Evolutionary conservation across 1,139 yeast species (phyloP), one percentile per base, ranked within the genome.

Genomic region (Kurtzmaniella natalensis): DNA sequence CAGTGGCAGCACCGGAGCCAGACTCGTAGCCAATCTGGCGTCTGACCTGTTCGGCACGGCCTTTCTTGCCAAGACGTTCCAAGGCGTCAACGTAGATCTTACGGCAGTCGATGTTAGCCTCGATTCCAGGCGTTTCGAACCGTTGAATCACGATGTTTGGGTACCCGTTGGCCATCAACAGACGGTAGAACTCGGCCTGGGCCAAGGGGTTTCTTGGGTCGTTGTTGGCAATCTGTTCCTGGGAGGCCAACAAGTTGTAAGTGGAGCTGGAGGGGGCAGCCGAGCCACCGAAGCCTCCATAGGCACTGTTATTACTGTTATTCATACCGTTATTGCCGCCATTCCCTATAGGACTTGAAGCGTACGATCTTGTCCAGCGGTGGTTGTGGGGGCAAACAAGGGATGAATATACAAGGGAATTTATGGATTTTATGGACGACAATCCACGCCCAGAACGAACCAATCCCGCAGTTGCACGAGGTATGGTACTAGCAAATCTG

Each of bases 111-210:
- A 77, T 70, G 38, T 83, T 79, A 15, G 81, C 66, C 8, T 95
- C 94, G 35, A 92, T 86, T 7, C 95, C 95, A 0, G 94, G 83
- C 5, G 95, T 81, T 55, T 92, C 97, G 57, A 76, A 94, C 39
- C 99, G 74, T 37, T 94, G 83, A 7, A 88, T 88, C 6, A 92
- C 96, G 37, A 92, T 80, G 46, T 88, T 95, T 8, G 98, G 97
- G 53, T 88, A 89, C 59, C 84, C 83, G 33, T 89, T 74, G 37
- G 76, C 76, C 46, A 92, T 57, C 35, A 89, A 64, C 16, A 78
- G 70, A 43, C 73, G 72, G 63, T 92, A 92, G 48, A 92, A 89
- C 38, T 77, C 81, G 1, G 94, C 88, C 59, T 92, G 98, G 7
- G 76, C 70, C 4, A 51, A 61, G 1, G 96, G 72, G 55, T 85